Base-by-base conservation (phyloP, 345 rosid genomes). In the Camelina hispida region DNA sequence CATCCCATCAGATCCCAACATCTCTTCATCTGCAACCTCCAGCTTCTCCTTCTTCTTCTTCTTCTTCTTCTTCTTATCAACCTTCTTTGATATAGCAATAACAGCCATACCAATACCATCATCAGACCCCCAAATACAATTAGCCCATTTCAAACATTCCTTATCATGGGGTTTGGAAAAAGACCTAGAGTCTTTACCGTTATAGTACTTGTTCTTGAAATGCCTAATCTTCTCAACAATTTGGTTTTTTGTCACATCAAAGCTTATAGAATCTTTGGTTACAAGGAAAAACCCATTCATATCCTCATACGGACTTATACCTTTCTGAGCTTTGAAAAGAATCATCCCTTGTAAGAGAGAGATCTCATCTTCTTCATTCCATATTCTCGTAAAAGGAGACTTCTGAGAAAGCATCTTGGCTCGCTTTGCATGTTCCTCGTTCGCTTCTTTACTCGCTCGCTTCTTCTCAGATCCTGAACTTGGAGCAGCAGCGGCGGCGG, bases 331-430 rank as follows among this genome's bases (percentile, higher is more conserved):
- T 22, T 69, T 38, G 68, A 46, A 83, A 54, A 73, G 77, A 43
- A 63, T 35, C 57, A 84, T 59, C 0, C 87, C 85, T 44, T 81
- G 59, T 7, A 86, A 34, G 1, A 84, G 2, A 2, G 44, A 71
- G 32, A 79, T 54, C 68, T 81, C 87, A n/a, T 86, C 86, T 30
- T 72, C 84, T 7, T 79, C 84, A 12, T 78, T 79, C 86, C 81
- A 86, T 8, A 82, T 9, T 17, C 86, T 79, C 40, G 74, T 71
- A 48, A 17, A 17, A 48, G 0, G 10, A 34, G 37, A 8, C 37
- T 34, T 34, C 50, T 44, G 17, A 44, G 17, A 44, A 44, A 44
- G 17, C n/a, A 52, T 47, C 72, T 66, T 79, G 23, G 60, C 25
- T 56, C 68, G 61, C 28, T 75, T 73, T 14, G 44, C 53, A 58